A percentile compares a stretch with the other conserved stretches of the same genome.
These are phyloP conservation scores for Tetradesmus obliquus DNA, from an alignment of 139 green algal species.

Conservation along the genomic window DNA sequence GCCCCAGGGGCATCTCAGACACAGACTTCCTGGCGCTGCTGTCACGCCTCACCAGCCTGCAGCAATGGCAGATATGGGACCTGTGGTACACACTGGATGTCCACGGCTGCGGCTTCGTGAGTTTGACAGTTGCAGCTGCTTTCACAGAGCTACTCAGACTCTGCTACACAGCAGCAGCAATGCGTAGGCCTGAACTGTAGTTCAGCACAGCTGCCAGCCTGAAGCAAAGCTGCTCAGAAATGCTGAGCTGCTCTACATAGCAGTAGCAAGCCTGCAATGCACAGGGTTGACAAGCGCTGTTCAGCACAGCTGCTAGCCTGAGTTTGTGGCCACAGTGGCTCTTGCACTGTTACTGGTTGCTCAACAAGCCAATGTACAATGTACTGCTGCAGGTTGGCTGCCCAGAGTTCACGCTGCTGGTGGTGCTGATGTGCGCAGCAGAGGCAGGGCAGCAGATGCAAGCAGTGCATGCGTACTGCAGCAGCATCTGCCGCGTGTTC, in stretches of 20 bases:
- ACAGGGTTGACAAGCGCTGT: not conserved
- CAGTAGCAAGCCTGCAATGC: not conserved
- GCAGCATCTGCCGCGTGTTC: slow-evolving; percentile 33
- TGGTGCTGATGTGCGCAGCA: slow-evolving; percentile 33
- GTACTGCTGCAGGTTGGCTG: slow-evolving; percentile 33
- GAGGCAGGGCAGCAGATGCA: slow-evolving; percentile 11
- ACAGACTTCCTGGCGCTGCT: slow-evolving; percentile 18
- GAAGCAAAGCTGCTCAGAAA: not conserved
- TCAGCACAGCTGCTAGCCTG: not conserved
- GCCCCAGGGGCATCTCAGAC: slow-evolving; percentile 27
- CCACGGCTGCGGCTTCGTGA: slow-evolving; percentile 31
- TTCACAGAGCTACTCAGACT: not conserved
- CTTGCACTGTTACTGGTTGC: not conserved
- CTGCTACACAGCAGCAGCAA: not conserved
- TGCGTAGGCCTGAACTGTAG: not conserved
- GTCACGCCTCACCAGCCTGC: slow-evolving; percentile 18
- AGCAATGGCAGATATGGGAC: slow-evolving; percentile 45
- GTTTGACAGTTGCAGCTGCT: not conserved
- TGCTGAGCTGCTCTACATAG: not conserved
- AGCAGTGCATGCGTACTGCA: slow-evolving; percentile 16
- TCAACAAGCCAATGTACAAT: not conserved
- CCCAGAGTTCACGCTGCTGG: slow-evolving; percentile 34
- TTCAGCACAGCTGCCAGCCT: no score
- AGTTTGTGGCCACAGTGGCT: no score
- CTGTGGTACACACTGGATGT: slow-evolving; percentile 17